These are phyloP conservation scores for Aspergillus sp. DNA, from an alignment of 2,329 filamentous ascomycete species.

Conservation along the genomic window DNA sequence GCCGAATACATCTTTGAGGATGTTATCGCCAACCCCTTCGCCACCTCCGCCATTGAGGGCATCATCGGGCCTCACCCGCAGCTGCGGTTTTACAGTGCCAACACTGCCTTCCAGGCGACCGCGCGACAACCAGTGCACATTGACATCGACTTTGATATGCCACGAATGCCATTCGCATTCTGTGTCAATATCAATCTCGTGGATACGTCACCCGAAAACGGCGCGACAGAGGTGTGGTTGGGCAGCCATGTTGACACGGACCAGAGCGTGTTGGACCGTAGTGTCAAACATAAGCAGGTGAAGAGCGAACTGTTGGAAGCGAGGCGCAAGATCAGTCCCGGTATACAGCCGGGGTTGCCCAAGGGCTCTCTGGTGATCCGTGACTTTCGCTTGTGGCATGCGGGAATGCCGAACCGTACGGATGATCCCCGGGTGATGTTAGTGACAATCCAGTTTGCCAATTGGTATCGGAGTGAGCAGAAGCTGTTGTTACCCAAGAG, in stretches of 20 bases:
- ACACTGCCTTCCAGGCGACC: conserved; percentile 40
- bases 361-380: conserved; percentile 48
- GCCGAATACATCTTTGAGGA: conserved; percentile 37
- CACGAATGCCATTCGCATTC: conserved; percentile 49
- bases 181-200: conserved; percentile 50
- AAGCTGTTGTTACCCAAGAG: conserved; percentile 31
- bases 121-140: conserved; percentile 43
- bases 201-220: conserved; percentile 46
- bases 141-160: conserved; percentile 49
- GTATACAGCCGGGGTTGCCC: conserved; percentile 41
- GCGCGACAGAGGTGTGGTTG: conserved; percentile 52
- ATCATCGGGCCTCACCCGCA: conserved; percentile 39
- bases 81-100: conserved; percentile 39
- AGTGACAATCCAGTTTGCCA: conserved; percentile 38
- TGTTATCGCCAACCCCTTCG: conserved; percentile 41
- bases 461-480: conserved; percentile 35
- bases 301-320: conserved; percentile 31
- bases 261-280: conserved; percentile 20
- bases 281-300: conserved; percentile 25
- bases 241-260: conserved; percentile 47
- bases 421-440: conserved; percentile 48
- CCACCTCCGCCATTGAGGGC: conserved; percentile 32
- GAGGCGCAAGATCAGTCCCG: conserved; percentile 32
- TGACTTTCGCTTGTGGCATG: conserved; percentile 52
- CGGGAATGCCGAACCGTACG: conserved; percentile 49